Evolutionary conservation across 192 early-diverging fungal species (phyloP).

Genomic region (Backusella circina): DNA sequence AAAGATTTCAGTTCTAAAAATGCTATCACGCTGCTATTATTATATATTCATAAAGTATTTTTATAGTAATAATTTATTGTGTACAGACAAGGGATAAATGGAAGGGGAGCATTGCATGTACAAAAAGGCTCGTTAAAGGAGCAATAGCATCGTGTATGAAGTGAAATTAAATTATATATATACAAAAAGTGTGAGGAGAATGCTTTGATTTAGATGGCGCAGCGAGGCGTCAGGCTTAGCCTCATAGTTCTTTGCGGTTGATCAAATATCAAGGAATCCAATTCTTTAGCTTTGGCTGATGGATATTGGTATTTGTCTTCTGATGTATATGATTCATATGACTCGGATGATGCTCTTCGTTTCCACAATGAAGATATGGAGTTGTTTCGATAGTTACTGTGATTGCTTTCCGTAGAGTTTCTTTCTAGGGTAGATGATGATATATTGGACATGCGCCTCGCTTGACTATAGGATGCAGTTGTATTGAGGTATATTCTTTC

Average conservation of each 20-base stretch:
- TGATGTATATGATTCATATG: background rate
- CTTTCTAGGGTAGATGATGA: background rate
- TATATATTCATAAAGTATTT: background rate
- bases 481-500: constrained; percentile 6
- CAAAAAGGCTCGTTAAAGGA: background rate
- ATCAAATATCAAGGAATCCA: constrained; percentile 7
- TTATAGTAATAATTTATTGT: background rate
- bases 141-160: background rate
- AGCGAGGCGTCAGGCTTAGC: constrained; percentile 2
- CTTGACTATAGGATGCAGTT: background rate
- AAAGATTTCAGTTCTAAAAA: background rate
- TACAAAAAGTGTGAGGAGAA: background rate
- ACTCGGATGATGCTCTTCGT: background rate
- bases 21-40: background rate
- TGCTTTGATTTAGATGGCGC: background rate
- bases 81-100: constrained; percentile 2
- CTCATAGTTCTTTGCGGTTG: constrained; percentile 5
- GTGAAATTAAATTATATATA: background rate
- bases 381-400: background rate
- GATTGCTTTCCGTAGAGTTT: background rate
- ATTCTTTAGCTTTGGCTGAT: constrained; percentile 5
- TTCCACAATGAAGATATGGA: background rate
- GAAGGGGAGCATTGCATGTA: background rate
- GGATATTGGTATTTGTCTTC: background rate
- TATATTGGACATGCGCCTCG: background rate